A percentile compares a stretch with the other conserved stretches of the same genome.
Evolutionary conservation across 306 rosid species (phyloP).

Genomic region (Trichosanthes cucumerina): DNA sequence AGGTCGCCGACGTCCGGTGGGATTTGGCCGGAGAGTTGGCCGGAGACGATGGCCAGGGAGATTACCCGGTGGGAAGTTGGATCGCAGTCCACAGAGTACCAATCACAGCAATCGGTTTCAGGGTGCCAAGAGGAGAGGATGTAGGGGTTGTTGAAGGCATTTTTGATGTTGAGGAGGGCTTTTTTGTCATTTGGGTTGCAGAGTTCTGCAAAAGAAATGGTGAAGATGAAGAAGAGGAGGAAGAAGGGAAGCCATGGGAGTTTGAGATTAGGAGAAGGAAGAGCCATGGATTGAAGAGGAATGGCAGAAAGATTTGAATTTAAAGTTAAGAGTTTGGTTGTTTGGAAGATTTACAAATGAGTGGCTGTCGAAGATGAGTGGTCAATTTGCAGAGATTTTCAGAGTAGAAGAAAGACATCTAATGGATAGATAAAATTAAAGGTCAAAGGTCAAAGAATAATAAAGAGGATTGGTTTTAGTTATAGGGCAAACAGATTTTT

Average conservation of each 20-base stretch:
- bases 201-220: conserved; percentile 25
- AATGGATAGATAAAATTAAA: no score
- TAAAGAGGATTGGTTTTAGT: no score
- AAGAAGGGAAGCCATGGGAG: not conserved
- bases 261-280: not conserved
- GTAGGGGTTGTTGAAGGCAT: conserved; percentile 56
- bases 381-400: no score
- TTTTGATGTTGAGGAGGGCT: conserved; percentile 49
- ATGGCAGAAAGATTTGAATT: no score
- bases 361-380: no score
- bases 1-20: conserved; percentile 60
- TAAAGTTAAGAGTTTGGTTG: no score
- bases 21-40: conserved; percentile 35
- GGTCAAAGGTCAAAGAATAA: no score
- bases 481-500: no score
- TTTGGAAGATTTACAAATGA: no score
- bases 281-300: not conserved
- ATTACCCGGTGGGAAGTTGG: conserved; percentile 46
- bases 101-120: conserved; percentile 44
- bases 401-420: no score
- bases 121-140: conserved; percentile 50
- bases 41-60: conserved; percentile 24
- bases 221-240: conserved; percentile 13
- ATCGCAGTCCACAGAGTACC: conserved; percentile 52
- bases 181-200: conserved; percentile 64